These are phyloP conservation scores for Cladosporium velox DNA, from an alignment of 2,329 filamentous ascomycete species.

Conservation along the genomic window DNA sequence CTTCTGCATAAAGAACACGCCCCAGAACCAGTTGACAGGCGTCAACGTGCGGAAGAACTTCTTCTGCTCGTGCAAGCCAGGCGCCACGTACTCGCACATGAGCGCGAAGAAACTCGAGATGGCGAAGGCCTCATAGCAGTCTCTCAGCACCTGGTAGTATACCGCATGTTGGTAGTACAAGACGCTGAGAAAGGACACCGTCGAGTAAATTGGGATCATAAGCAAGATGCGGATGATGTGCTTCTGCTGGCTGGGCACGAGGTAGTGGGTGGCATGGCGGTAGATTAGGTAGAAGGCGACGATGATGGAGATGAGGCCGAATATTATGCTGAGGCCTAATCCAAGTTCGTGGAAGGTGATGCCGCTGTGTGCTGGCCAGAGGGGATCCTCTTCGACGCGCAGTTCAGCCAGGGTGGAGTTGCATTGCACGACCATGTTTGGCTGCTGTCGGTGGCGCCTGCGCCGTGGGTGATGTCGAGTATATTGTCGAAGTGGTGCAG, in stretches of 20 bases:
- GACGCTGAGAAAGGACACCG: slow-evolving; percentile 72
- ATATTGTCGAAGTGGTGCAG: slow-evolving; percentile 1
- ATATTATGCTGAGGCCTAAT: slow-evolving; percentile 55
- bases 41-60: slow-evolving; percentile 72
- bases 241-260: slow-evolving; percentile 60
- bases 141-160: slow-evolving; percentile 77
- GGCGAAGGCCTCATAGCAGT: slow-evolving; percentile 88
- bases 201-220: slow-evolving; percentile 81
- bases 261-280: slow-evolving; percentile 61
- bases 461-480: neutral
- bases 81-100: slow-evolving; percentile 77
- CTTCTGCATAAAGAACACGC: slow-evolving; percentile 68
- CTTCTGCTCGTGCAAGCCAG: slow-evolving; percentile 77
- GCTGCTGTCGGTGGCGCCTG: slow-evolving; percentile 10
- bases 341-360: slow-evolving; percentile 60
- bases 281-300: slow-evolving; percentile 58
- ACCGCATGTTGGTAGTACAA: slow-evolving; percentile 74
- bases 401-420: slow-evolving; percentile 53
- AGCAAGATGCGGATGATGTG: slow-evolving; percentile 85
- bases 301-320: slow-evolving; percentile 53
- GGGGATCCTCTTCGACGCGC: slow-evolving; percentile 50
- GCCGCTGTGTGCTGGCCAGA: slow-evolving; percentile 48
- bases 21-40: slow-evolving; percentile 74
- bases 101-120: slow-evolving; percentile 85
- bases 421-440: slow-evolving; percentile 39